phyloP scores from a whole-genome alignment of 805 yeast genomes.

The Candida nemodendra region DNA sequence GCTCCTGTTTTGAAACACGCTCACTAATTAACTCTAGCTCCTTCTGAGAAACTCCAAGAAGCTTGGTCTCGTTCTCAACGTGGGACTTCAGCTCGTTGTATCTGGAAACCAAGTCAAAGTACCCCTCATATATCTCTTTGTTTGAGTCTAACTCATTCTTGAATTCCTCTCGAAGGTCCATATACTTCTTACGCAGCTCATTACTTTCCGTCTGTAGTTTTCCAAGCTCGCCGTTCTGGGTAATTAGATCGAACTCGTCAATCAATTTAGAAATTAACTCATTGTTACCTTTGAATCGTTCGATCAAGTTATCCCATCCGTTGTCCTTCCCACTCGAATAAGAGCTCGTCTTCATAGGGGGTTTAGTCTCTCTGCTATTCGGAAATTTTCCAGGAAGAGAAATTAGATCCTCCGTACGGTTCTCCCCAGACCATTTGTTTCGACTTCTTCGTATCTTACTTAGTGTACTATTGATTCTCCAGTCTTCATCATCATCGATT shows the following conservation, averaged over 20 bases:
- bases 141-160: slow-evolving; percentile 21
- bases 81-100: slow-evolving; percentile 12
- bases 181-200: slow-evolving; percentile 18
- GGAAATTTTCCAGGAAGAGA: slow-evolving; percentile 21
- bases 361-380: background rate
- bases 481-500: slow-evolving; percentile 15
- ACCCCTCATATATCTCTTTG: slow-evolving; percentile 26
- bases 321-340: background rate
- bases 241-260: slow-evolving; percentile 13
- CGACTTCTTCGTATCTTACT: slow-evolving; percentile 17
- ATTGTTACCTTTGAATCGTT: slow-evolving; percentile 14
- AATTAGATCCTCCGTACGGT: slow-evolving; percentile 11
- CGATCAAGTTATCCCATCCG: slow-evolving; percentile 2
- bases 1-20: slow-evolving; percentile 2
- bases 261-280: slow-evolving; percentile 10
- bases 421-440: slow-evolving; percentile 13
- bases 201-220: slow-evolving; percentile 15
- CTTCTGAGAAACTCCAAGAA: background rate
- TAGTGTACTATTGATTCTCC: slow-evolving; percentile 23
- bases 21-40: slow-evolving; percentile 3
- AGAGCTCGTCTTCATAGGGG: too few species aligned
- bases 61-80: slow-evolving; percentile 1
- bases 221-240: slow-evolving; percentile 13
- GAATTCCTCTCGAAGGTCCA: slow-evolving; percentile 25
- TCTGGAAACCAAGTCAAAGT: slow-evolving; percentile 22